A percentile compares a stretch with the other conserved stretches of the same genome.
Conservation (phyloP, 257 asterid species). For the Leonotis leonurus region DNA sequence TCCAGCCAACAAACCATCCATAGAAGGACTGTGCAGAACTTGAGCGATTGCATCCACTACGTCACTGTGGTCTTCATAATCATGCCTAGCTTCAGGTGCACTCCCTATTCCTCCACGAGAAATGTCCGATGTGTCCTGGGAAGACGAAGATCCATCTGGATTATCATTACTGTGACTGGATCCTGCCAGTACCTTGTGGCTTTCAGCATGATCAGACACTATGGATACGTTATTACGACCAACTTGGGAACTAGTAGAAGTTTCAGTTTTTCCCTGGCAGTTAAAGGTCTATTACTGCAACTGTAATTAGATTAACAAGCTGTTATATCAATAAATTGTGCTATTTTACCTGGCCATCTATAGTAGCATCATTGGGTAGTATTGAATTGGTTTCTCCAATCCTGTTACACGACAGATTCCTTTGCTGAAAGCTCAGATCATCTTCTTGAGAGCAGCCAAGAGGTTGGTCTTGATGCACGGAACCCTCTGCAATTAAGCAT, state of each 20-base stretch:
- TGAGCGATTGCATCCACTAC: slow-evolving; percentile 58
- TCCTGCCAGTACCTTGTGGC: slow-evolving; percentile 26
- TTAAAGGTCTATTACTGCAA: slow-evolving; percentile 12
- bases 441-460: slow-evolving; percentile 27
- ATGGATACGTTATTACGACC: slow-evolving; percentile 16
- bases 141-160: slow-evolving; percentile 38
- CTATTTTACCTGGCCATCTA: slow-evolving; percentile 21
- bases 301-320: not conserved
- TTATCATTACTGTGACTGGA: slow-evolving; percentile 29
- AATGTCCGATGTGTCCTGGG: no score
- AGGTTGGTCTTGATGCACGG: slow-evolving; percentile 30
- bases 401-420: slow-evolving; percentile 7
- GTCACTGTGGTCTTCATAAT: slow-evolving; percentile 32
- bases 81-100: slow-evolving; percentile 26
- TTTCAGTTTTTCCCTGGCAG: slow-evolving; percentile 31
- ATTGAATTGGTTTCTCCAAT: slow-evolving; percentile 12
- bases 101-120: no score
- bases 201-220: slow-evolving; percentile 17
- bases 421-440: slow-evolving; percentile 17
- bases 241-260: slow-evolving; percentile 29
- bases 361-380: not conserved
- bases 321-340: slow-evolving; percentile 11
- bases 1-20: slow-evolving; percentile 65
- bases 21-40: slow-evolving; percentile 62
- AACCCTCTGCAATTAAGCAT: slow-evolving; percentile 36